Evolutionary conservation across 352 stramenopile species (phyloP).

Genomic region (Pythium rhizo-oryzae): DNA sequence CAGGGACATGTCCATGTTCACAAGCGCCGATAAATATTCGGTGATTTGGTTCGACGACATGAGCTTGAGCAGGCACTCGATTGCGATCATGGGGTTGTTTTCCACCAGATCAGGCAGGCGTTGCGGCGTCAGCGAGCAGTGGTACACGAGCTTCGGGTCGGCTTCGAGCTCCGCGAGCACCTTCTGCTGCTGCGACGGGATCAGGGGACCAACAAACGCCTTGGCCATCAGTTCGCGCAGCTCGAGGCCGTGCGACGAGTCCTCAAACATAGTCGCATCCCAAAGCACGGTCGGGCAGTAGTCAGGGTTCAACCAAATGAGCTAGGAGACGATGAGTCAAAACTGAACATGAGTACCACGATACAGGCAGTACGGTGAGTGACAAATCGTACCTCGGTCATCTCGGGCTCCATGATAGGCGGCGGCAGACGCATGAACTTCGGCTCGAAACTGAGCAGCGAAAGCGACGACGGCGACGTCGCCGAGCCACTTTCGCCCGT

Average conservation of each 20-base stretch:
- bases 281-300: conserved; percentile 91
- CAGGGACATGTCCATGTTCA: conserved; percentile 99
- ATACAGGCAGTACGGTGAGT: no score
- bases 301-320: conserved; percentile 93
- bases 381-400: conserved; percentile 45
- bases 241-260: conserved; percentile 84
- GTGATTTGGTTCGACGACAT: conserved; percentile 93
- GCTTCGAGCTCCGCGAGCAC: conserved; percentile 88
- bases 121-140: conserved; percentile 92
- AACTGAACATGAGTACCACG: background rate
- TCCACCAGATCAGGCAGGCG: conserved; percentile 96
- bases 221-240: conserved; percentile 90
- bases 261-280: conserved; percentile 88
- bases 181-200: conserved; percentile 89
- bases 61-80: conserved; percentile 94
- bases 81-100: conserved; percentile 98
- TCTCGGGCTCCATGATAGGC: conserved; percentile 84
- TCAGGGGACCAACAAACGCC: conserved; percentile 89
- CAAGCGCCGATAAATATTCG: conserved; percentile 96
- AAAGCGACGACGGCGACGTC: conserved; percentile 52
- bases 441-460: conserved; percentile 87
- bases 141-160: conserved; percentile 91
- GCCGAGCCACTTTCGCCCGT: conserved; percentile 34
- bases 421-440: conserved; percentile 87
- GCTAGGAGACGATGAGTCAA: conserved; percentile 25